A percentile compares a stretch with the other conserved stretches of the same genome.
Evolutionary conservation across 768 basidiomycete genomes (phyloP).

Genomic region (Tulasnella sp.): DNA sequence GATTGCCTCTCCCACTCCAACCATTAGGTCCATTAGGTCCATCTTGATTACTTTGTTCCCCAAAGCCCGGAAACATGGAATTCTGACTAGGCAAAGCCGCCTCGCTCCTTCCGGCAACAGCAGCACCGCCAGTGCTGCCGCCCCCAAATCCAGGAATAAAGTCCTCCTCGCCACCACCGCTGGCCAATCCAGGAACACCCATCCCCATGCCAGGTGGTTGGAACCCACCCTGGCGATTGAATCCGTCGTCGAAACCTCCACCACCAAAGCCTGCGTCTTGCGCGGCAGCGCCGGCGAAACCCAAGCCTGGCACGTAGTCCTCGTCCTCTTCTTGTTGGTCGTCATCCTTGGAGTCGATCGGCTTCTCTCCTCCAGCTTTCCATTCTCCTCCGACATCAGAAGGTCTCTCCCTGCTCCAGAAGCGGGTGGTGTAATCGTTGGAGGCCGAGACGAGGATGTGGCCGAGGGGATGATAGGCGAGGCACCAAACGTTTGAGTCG

Average conservation of each 20-base stretch:
- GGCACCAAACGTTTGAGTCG: slow-evolving; percentile 95
- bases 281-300: slow-evolving; percentile 18
- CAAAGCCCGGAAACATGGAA: slow-evolving; percentile 28
- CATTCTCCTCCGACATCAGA: slow-evolving; percentile 57
- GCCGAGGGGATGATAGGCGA: slow-evolving; percentile 91
- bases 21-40: slow-evolving; percentile 28
- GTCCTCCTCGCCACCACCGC: slow-evolving; percentile 40
- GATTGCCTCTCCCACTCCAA: not conserved
- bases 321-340: slow-evolving; percentile 69
- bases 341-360: slow-evolving; percentile 41
- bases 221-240: slow-evolving; percentile 13
- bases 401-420: slow-evolving; percentile 90
- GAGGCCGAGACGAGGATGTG: slow-evolving; percentile 88
- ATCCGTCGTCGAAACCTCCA: slow-evolving; percentile 19
- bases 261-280: slow-evolving; percentile 10
- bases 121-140: slow-evolving; percentile 32
- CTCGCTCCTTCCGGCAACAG: slow-evolving; percentile 49
- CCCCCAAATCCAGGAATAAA: slow-evolving; percentile 59
- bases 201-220: slow-evolving; percentile 22
- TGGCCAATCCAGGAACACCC: not conserved
- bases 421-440: slow-evolving; percentile 99
- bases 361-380: slow-evolving; percentile 75
- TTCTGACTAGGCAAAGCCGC: slow-evolving; percentile 30
- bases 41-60: slow-evolving; percentile 22
- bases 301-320: slow-evolving; percentile 66